Evolutionary conservation across 2,329 filamentous ascomycete species (phyloP), one percentile per base, ranked within the genome.

Genomic region (Macroventuria anomochaeta): DNA sequence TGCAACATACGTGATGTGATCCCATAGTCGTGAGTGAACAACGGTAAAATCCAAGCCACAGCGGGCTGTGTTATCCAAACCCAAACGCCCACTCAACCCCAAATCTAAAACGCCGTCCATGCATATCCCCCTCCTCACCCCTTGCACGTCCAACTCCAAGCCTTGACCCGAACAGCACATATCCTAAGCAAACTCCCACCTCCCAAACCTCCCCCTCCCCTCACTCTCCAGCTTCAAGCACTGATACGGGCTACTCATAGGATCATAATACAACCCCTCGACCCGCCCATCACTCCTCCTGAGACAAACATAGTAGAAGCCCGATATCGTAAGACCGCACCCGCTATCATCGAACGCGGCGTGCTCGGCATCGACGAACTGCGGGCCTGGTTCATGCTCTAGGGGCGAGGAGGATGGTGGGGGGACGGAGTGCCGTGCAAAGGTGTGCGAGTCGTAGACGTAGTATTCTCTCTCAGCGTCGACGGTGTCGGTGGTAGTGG

Each of bases 251-350:
- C 78, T 80, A 57, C 77, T 80, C 62, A 77, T 75, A n/a, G 80
- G 80, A 71, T 84, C 81, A 63, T 79, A 83, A 64, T 84, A 84
- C 57, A 83, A 67, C 0, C 81, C 81, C 59, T 83, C 77, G 4
- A 83, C 70, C 13, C 57, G 60, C 1, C 81, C 81, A 61, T 80
- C 77, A 11, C 67, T 68, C 34, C 81, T 68, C 49, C 75, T 63
- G 62, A 84, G 52, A 62, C 77, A 79, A 5, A 82, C 75, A 60
- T 82, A 84, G 58, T 84, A 84, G 57, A 83, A 84, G 0, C 81
- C 81, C 23, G 72, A 76, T 47, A 84, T 84, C 7, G 81, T 84
- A 31, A 83, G 68, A 0, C 81, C 81, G 46, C 69, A 74, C 13
- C 73, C 69, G 5, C 68, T 66, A 17, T 72, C 69, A n/a, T 71